phyloP scores from a whole-genome alignment of 257 asterid genomes.

The Nicotiana noctiflora region DNA sequence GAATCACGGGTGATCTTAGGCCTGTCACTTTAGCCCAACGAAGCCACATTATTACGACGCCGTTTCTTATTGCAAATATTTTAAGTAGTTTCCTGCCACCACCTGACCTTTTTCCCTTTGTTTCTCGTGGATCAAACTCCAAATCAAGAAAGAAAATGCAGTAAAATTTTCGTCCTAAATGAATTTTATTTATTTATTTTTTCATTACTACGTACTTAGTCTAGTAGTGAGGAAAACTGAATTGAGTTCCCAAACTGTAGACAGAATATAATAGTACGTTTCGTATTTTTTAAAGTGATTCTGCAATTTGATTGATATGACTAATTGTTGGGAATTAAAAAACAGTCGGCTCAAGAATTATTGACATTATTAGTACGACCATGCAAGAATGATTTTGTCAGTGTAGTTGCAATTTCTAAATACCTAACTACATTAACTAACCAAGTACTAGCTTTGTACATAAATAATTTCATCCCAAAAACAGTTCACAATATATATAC shows the following conservation, averaged over 20 bases:
- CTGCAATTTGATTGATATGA: too few species aligned
- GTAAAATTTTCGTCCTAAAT: not conserved
- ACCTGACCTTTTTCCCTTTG: not conserved
- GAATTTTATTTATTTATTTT: too few species aligned
- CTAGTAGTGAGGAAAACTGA: not conserved
- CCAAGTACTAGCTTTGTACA: not conserved
- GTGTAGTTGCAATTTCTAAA: not conserved
- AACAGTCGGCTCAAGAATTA: not conserved
- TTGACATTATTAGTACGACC: not conserved
- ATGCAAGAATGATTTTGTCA: not conserved
- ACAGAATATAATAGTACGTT: too few species aligned
- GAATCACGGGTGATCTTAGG: constrained; percentile 19
- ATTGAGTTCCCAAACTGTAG: too few species aligned
- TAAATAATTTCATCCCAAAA: too few species aligned
- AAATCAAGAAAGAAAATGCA: not conserved
- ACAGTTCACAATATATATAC: too few species aligned
- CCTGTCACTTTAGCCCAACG: not conserved
- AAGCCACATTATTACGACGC: not conserved
- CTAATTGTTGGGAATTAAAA: too few species aligned
- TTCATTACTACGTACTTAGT: too few species aligned
- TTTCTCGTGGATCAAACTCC: not conserved
- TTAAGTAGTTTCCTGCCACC: not conserved
- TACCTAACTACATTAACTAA: constrained; percentile 6
- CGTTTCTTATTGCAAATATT: not conserved
- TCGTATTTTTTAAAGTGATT: too few species aligned